A percentile compares a stretch with the other conserved stretches of the same genome.
These are phyloP conservation scores for Aspergillus jensenii DNA, from an alignment of 2,329 filamentous ascomycete genomes.

Conservation along the genomic window DNA sequence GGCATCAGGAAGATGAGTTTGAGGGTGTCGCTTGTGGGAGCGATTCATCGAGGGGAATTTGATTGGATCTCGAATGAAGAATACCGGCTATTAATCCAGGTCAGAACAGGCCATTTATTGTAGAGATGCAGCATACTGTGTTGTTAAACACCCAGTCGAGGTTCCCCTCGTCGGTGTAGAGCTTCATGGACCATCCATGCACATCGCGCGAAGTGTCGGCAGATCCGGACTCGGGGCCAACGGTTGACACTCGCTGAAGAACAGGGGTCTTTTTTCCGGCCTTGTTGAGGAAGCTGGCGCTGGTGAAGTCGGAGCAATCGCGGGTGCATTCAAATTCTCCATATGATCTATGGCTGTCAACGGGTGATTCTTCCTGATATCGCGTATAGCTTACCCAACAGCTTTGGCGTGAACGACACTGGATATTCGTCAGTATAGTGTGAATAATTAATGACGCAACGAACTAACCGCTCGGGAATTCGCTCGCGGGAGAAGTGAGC, in stretches of 20 bases:
- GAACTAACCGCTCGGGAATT: constrained; percentile 55
- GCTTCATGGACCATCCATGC: constrained; percentile 52
- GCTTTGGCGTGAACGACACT: constrained; percentile 62
- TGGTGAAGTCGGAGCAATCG: constrained; percentile 57
- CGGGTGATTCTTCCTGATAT: neutral
- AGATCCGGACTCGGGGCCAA: neutral
- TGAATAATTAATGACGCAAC: neutral
- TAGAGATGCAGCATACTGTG: constrained; percentile 7
- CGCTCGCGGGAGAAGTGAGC: constrained; percentile 63
- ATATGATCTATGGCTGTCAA: constrained; percentile 37
- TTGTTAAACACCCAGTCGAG: constrained; percentile 27
- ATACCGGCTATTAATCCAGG: constrained; percentile 52
- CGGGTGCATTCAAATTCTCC: constrained; percentile 63
- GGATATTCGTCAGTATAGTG: neutral
- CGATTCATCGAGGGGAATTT: constrained; percentile 60
- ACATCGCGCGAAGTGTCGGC: constrained; percentile 52
- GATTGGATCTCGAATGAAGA: constrained; percentile 67
- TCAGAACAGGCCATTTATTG: neutral
- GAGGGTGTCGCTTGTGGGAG: neutral
- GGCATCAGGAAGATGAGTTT: neutral
- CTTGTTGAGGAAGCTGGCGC: constrained; percentile 54
- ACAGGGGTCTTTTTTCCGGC: constrained; percentile 57
- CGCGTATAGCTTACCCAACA: constrained; percentile 33
- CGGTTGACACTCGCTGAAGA: constrained; percentile 40
- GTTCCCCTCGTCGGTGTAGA: constrained; percentile 55